These are phyloP conservation scores for Dactylellina parvicollis DNA, from an alignment of 2,329 filamentous ascomycete species.

Conservation along the genomic window DNA sequence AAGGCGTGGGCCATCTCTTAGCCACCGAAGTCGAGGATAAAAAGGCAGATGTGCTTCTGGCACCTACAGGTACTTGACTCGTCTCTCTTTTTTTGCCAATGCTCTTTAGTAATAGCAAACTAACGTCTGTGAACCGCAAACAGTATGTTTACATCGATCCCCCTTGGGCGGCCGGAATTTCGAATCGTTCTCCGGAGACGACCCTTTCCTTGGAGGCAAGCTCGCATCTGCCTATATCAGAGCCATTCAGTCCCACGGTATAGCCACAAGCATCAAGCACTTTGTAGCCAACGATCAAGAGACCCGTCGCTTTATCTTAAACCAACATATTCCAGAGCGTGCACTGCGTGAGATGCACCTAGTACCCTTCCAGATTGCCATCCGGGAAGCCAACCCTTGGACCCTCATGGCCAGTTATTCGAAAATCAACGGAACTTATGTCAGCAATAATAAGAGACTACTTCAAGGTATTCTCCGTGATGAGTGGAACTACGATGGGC, in stretches of 20 bases:
- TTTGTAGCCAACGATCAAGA: conserved; percentile 73
- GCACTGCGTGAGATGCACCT: conserved; percentile 70
- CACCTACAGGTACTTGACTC: conserved; percentile 56
- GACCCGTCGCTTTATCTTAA: conserved; percentile 68
- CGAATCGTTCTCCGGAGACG: conserved; percentile 68
- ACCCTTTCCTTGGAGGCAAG: conserved; percentile 69
- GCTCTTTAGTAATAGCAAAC: background rate
- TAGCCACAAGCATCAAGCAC: conserved; percentile 70
- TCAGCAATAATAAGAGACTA: conserved; percentile 67
- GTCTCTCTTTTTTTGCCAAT: background rate
- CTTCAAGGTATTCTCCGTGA: conserved; percentile 66
- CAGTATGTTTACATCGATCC: conserved; percentile 62
- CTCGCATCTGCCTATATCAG: conserved; percentile 67
- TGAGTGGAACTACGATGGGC: conserved; percentile 70
- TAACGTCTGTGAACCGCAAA: conserved; percentile 50
- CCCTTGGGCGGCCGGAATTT: conserved; percentile 70
- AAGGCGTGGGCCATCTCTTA: conserved; percentile 57
- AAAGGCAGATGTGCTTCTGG: conserved; percentile 59
- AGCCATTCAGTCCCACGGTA: conserved; percentile 69
- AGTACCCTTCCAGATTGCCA: conserved; percentile 69
- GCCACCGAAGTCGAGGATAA: conserved; percentile 58
- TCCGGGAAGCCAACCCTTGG: conserved; percentile 66
- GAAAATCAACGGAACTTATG: conserved; percentile 69
- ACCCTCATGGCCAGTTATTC: conserved; percentile 72
- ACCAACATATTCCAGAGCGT: conserved; percentile 68